Conservation (phyloP, 805 yeast genomes). For the Pichia cephalocereana region DNA sequence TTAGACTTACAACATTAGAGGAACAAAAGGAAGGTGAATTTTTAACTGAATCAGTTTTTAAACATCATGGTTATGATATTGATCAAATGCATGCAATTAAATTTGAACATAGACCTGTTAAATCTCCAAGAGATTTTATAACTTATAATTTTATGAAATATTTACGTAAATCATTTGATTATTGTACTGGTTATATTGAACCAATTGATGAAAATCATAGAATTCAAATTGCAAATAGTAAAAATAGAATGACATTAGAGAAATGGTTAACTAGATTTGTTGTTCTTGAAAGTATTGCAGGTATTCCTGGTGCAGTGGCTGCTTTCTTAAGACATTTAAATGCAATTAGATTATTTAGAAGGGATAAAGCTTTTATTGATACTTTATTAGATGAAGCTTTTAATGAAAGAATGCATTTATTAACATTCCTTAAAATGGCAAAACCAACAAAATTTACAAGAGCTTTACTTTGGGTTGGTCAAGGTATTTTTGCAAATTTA, state of each 20-base stretch:
- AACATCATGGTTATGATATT: conserved; percentile 33
- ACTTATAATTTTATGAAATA: conserved; percentile 40
- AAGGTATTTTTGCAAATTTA: conserved; percentile 59
- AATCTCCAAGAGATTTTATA: conserved; percentile 37
- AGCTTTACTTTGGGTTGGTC: conserved; percentile 48
- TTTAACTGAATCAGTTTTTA: conserved; percentile 28
- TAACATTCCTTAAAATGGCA: conserved; percentile 58
- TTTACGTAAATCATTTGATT: conserved; percentile 46
- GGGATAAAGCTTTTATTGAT: conserved; percentile 71
- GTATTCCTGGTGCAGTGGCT: conserved; percentile 75
- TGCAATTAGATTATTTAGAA: conserved; percentile 46
- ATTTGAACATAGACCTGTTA: conserved; percentile 44
- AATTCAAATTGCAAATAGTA: conserved; percentile 15
- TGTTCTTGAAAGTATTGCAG: conserved; percentile 64
- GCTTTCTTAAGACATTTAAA: conserved; percentile 63
- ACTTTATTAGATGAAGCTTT: conserved; percentile 68
- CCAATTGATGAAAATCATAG: conserved; percentile 32
- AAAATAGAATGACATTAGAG: conserved; percentile 47
- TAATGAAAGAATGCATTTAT: conserved; percentile 68
- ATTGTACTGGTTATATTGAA: conserved; percentile 56
- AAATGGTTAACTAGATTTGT: conserved; percentile 58
- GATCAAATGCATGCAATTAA: conserved; percentile 33
- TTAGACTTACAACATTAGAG: conserved; percentile 6
- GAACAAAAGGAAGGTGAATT: conserved; percentile 12
- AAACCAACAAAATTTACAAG: conserved; percentile 53